These are phyloP conservation scores for Eragrostis nindensis DNA, from an alignment of 176 grass and related monocot genomes.

Conservation along the genomic window DNA sequence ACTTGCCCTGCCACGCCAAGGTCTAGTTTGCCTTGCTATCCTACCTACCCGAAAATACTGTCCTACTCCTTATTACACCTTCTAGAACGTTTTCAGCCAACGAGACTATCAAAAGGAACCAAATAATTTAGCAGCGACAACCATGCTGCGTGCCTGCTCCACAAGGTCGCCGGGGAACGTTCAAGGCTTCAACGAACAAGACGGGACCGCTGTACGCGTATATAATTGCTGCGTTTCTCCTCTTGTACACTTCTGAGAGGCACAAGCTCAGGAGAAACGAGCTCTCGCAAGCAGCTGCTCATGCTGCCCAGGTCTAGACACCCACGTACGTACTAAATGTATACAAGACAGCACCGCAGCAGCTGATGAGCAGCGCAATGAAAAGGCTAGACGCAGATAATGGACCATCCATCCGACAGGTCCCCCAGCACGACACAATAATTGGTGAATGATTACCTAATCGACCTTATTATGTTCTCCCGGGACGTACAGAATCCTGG, in stretches of 20 bases:
- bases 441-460: neutral
- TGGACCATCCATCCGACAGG: neutral
- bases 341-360: neutral
- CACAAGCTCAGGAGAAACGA: neutral
- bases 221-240: neutral
- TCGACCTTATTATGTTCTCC: neutral
- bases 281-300: neutral
- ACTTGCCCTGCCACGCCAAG: neutral
- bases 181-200: neutral
- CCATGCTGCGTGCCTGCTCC: neutral
- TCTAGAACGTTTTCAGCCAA: no score
- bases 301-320: neutral
- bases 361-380: neutral
- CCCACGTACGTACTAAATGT: neutral
- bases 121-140: no score
- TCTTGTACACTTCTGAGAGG: conserved; percentile 1
- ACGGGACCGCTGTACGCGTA: neutral
- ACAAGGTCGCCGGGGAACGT: neutral
- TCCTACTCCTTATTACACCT: neutral
- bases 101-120: no score
- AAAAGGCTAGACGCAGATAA: neutral
- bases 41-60: neutral
- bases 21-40: neutral
- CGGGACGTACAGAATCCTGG: neutral
- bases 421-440: neutral